phyloP scores from a whole-genome alignment of 2,329 filamentous ascomycete species.

The Exophiala viscosa region DNA sequence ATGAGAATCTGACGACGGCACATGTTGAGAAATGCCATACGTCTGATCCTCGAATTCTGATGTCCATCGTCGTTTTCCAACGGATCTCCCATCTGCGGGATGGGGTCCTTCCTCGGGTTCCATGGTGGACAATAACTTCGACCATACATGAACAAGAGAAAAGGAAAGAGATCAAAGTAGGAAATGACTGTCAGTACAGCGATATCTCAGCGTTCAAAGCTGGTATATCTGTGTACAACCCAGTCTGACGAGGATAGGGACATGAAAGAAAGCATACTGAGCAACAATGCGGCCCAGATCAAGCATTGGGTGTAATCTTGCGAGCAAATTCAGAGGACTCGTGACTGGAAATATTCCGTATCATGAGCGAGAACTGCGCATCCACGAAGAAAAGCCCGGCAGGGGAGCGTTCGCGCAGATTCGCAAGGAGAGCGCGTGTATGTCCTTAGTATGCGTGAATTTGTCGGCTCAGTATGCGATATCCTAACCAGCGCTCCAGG shows the following conservation, averaged over 20 bases:
- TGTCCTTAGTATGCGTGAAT: too few species aligned
- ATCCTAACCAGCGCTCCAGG: too few species aligned
- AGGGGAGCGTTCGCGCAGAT: too few species aligned
- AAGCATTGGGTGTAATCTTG: conserved; percentile 1
- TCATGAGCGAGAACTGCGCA: too few species aligned
- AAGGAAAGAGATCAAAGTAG: conserved; percentile 13
- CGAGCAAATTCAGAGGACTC: neutral
- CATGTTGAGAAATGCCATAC: neutral
- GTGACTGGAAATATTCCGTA: neutral
- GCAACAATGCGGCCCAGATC: conserved; percentile 5
- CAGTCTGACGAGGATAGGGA: conserved; percentile 16
- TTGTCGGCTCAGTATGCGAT: too few species aligned
- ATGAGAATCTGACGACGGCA: neutral
- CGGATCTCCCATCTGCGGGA: neutral
- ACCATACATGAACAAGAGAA: conserved; percentile 10
- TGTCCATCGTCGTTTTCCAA: conserved; percentile 12
- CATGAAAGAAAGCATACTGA: conserved; percentile 21
- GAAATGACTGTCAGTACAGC: conserved; percentile 7
- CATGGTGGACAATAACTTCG: conserved; percentile 4
- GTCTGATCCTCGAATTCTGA: conserved; percentile 1
- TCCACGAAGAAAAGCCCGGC: too few species aligned
- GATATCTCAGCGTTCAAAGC: conserved; percentile 17
- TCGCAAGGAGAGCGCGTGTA: too few species aligned
- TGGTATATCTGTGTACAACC: conserved; percentile 17
- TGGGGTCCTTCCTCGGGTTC: neutral